These are phyloP conservation scores for Rhizophagus sp. DNA, from an alignment of 192 early-diverging fungal species.

Conservation along the genomic window DNA sequence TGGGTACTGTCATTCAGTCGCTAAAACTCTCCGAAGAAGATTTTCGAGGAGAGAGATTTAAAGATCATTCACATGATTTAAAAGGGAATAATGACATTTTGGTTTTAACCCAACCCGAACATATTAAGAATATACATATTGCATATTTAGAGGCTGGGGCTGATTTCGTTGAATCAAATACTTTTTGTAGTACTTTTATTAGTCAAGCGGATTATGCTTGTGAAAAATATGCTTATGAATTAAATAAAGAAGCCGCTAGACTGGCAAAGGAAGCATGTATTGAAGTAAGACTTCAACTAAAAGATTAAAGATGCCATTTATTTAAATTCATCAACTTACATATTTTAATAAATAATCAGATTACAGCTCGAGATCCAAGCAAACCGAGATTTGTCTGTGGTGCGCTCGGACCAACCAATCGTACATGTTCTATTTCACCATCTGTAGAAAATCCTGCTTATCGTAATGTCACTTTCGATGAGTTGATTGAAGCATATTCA, in stretches of 20 bases:
- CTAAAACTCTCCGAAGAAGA: slow-evolving; percentile 80
- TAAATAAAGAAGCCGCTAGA: slow-evolving; percentile 89
- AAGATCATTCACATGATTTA: slow-evolving; percentile 80
- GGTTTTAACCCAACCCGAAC: slow-evolving; percentile 86
- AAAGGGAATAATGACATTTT: slow-evolving; percentile 97
- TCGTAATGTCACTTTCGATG: slow-evolving; percentile 94
- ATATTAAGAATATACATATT: slow-evolving; percentile 87
- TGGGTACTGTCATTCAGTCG: slow-evolving; percentile 92
- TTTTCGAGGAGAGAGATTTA: slow-evolving; percentile 86
- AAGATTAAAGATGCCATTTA: not conserved
- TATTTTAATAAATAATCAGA: slow-evolving; percentile 24
- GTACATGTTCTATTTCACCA: slow-evolving; percentile 94
- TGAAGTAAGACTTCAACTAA: slow-evolving; percentile 44
- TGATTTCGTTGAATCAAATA: slow-evolving; percentile 96
- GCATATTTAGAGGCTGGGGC: slow-evolving; percentile 89
- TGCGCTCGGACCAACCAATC: slow-evolving; percentile 90
- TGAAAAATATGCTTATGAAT: slow-evolving; percentile 84
- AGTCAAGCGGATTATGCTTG: slow-evolving; percentile 91
- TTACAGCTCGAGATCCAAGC: slow-evolving; percentile 72
- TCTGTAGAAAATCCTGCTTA: slow-evolving; percentile 95
- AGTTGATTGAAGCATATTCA: slow-evolving; percentile 86
- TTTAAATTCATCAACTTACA: not conserved
- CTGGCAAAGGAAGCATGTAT: slow-evolving; percentile 84
- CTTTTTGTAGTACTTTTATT: slow-evolving; percentile 91
- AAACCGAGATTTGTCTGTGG: slow-evolving; percentile 91